phyloP scores from a whole-genome alignment of 345 rosid species.

The Alliaria petiolata region DNA sequence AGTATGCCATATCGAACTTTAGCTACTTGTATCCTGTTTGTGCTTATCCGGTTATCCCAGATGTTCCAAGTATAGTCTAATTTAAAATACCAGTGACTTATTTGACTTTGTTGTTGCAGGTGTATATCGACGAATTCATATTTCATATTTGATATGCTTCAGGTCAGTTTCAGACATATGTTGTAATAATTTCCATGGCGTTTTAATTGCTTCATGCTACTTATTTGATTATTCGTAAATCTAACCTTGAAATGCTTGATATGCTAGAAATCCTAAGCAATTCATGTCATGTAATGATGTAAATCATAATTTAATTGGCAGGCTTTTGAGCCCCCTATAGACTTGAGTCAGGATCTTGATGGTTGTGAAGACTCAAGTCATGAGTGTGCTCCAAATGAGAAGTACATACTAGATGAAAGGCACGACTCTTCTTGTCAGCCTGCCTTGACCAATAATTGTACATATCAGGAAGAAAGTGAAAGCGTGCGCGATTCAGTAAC shows the following conservation, averaged over 20 bases:
- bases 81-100: not conserved
- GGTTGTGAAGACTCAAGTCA: slow-evolving; percentile 40
- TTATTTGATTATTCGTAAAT: not conserved
- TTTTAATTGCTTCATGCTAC: slow-evolving; percentile 5
- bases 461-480: slow-evolving; percentile 30
- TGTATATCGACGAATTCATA: slow-evolving; percentile 71
- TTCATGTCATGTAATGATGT: not conserved
- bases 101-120: slow-evolving; percentile 47
- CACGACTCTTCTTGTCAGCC: slow-evolving; percentile 40
- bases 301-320: slow-evolving; percentile 37
- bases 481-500: slow-evolving; percentile 19
- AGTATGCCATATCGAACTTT: not conserved
- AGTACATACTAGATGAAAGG: slow-evolving; percentile 41
- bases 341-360: slow-evolving; percentile 77
- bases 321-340: slow-evolving; percentile 98
- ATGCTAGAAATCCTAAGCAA: slow-evolving; percentile 1
- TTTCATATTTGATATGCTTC: slow-evolving; percentile 87
- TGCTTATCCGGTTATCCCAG: not conserved
- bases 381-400: slow-evolving; percentile 43
- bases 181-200: not conserved
- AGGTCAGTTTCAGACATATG: slow-evolving; percentile 44
- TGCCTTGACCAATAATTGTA: slow-evolving; percentile 41
- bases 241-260: not conserved
- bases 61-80: not conserved
- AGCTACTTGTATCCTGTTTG: not conserved